A percentile compares a stretch with the other conserved stretches of the same genome.
phyloP scores from a whole-genome alignment of 306 rosid genomes.

The Medicago truncatula region MtrunA17r5.0-ANR NC_053045.1:3475001-3475500 shows the following conservation, averaged over 20 bases:
- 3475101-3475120: not conserved
- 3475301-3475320: constrained; percentile 68
- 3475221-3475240: constrained; percentile 45
- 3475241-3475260: constrained; percentile 64
- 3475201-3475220: constrained; percentile 73
- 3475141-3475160: constrained; percentile 46
- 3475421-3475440: constrained; percentile 75
- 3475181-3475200: constrained; percentile 45
- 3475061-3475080: constrained; percentile 83
- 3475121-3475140: not conserved
- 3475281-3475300: constrained; percentile 39
- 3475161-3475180: constrained; percentile 56
- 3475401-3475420: constrained; percentile 65
- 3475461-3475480: constrained; percentile 84
- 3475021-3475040: constrained; percentile 94
- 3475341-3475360: constrained; percentile 67
- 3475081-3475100: constrained; percentile 53
- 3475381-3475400: constrained; percentile 73
- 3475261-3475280: constrained; percentile 33
- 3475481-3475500: not conserved
- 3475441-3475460: constrained; percentile 90
- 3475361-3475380: constrained; percentile 80
- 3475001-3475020: constrained; percentile 83
- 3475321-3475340: constrained; percentile 77
- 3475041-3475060: constrained; percentile 82